phyloP scores from a whole-genome alignment of 495 filamentous ascomycete genomes.

The Aspergillus avenaceus region DNA sequence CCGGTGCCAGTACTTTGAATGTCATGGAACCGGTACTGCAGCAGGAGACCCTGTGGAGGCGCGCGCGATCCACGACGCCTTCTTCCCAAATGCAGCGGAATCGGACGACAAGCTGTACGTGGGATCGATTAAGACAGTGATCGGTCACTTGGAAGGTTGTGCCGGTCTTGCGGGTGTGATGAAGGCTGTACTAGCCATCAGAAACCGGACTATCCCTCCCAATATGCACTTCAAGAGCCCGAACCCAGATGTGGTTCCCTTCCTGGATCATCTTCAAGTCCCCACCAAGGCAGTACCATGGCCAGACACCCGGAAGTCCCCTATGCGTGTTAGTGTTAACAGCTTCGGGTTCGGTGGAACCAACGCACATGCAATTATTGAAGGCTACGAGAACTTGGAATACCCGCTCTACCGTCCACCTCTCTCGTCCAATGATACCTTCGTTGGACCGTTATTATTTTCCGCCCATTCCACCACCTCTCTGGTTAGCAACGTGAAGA shows the following conservation, averaged over 20 bases:
- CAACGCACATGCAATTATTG: constrained; percentile 60
- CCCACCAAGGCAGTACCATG: constrained; percentile 28
- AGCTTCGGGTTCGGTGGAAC: constrained; percentile 61
- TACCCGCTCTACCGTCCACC: not conserved
- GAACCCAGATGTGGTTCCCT: constrained; percentile 41
- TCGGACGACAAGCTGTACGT: constrained; percentile 35
- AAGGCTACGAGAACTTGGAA: not conserved
- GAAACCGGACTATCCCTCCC: constrained; percentile 44
- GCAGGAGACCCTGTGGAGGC: constrained; percentile 60
- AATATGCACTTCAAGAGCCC: constrained; percentile 48
- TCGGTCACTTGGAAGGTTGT: constrained; percentile 49
- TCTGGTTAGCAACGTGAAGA: not conserved
- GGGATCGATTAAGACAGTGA: constrained; percentile 45
- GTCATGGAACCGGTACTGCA: constrained; percentile 50
- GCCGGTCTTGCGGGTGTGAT: constrained; percentile 56
- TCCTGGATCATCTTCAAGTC: constrained; percentile 34
- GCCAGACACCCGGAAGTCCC: constrained; percentile 5
- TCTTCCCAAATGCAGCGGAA: constrained; percentile 20
- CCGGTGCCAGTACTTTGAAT: constrained; percentile 12
- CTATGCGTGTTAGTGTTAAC: constrained; percentile 32
- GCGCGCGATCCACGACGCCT: constrained; percentile 44
- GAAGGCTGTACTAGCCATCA: constrained; percentile 47
- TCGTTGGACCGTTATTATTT: not conserved
- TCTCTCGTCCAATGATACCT: not conserved
- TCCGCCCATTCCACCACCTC: not conserved